Percentiles rank a stretch among this genome's conserved stretches.
Conservation (phyloP, 2,329 filamentous ascomycete species). For the Coccinonectria pachysandricola region DNA sequence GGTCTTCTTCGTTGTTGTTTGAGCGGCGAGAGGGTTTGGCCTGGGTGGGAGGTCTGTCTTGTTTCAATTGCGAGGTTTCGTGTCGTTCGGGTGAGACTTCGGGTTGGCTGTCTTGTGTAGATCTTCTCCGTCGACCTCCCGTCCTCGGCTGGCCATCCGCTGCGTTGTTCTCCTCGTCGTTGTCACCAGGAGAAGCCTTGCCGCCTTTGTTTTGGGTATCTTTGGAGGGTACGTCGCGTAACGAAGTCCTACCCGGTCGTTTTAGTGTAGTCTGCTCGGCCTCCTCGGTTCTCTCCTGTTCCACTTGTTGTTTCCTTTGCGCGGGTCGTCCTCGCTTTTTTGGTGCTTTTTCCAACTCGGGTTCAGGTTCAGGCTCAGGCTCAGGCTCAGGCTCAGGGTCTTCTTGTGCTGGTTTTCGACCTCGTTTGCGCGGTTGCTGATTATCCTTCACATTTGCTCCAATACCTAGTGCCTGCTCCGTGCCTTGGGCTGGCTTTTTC, state of each 20-base stretch:
- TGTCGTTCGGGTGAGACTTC: no score
- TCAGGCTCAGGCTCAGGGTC: no score
- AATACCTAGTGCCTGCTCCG: no score
- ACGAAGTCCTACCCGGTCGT: slow-evolving; percentile 12
- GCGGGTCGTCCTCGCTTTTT: slow-evolving; percentile 13
- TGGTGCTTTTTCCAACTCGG: no score
- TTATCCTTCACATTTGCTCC: no score
- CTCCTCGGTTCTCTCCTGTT: slow-evolving; percentile 5
- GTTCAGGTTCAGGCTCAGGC: no score
- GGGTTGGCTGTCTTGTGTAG: no score
- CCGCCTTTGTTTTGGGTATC: slow-evolving; percentile 9
- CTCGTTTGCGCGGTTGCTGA: no score
- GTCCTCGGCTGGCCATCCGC: slow-evolving; percentile 8
- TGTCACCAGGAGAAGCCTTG: slow-evolving; percentile 4
- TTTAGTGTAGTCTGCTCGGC: slow-evolving; percentile 6
- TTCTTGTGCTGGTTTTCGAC: no score
- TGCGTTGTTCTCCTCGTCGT: slow-evolving; percentile 5
- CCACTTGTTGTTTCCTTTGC: slow-evolving; percentile 5
- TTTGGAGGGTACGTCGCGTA: slow-evolving; percentile 5
- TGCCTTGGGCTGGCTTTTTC: no score
- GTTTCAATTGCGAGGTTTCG: slow-evolving; percentile 1
- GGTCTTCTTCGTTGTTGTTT: slow-evolving; percentile 10
- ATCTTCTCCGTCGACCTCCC: slow-evolving; percentile 8
- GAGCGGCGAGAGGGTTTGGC: slow-evolving; percentile 11
- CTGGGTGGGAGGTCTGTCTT: slow-evolving; percentile 3